Percentiles rank a stretch among this genome's conserved stretches.
These are phyloP conservation scores for Chenopodium suecicum DNA, from an alignment of 148 eudicot species.

Conservation along the genomic window DNA sequence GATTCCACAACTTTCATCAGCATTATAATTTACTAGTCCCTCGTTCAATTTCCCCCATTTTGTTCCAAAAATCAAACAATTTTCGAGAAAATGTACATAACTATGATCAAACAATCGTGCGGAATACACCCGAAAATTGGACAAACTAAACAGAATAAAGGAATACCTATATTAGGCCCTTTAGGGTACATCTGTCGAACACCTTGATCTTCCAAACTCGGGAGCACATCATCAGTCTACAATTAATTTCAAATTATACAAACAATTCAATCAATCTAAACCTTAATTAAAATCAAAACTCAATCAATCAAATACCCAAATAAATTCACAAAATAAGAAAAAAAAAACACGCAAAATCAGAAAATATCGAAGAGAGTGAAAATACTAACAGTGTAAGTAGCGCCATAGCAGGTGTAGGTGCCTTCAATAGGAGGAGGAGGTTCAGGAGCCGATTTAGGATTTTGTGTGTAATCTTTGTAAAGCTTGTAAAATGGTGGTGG, in stretches of 20 bases:
- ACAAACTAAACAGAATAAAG: background rate
- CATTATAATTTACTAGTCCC: too few relatives aligned
- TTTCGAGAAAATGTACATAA: background rate
- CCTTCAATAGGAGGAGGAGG: conserved; percentile 85
- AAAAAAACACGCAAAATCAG: background rate
- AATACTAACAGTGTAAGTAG: conserved; percentile 59
- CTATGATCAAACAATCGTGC: background rate
- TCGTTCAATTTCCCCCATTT: too few relatives aligned
- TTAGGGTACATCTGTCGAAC: conserved; percentile 84
- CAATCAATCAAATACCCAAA: background rate
- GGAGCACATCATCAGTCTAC: conserved; percentile 88
- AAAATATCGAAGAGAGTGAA: background rate
- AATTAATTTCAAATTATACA: background rate
- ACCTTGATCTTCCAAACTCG: conserved; percentile 89
- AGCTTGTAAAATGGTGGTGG: conserved; percentile 87
- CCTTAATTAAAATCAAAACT: background rate
- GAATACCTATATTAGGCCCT: conserved; percentile 74
- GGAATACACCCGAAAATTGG: background rate
- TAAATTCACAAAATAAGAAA: background rate
- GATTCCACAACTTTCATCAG: background rate
- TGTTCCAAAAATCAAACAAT: background rate
- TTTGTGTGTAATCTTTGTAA: conserved; percentile 62
- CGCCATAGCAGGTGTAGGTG: conserved; percentile 66
- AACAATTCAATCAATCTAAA: background rate
- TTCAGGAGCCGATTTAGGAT: conserved; percentile 67